phyloP scores from a whole-genome alignment of 2,329 filamentous ascomycete species.

The Xylaria sp. region DNA sequence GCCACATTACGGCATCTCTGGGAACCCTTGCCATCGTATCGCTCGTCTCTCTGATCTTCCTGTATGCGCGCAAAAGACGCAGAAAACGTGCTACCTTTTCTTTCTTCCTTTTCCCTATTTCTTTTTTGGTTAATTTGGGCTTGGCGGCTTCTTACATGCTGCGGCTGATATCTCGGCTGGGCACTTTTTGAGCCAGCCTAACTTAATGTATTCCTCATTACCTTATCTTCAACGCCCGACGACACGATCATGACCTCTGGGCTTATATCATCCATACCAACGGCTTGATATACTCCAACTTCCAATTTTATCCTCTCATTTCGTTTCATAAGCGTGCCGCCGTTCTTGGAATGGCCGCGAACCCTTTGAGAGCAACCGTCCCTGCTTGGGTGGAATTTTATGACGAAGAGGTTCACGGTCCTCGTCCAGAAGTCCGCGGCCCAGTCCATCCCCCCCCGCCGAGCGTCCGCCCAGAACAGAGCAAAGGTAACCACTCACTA shows the following conservation, averaged over 20 bases:
- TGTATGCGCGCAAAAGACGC: not conserved
- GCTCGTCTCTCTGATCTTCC: not conserved
- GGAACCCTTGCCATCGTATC: not conserved
- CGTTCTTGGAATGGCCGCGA: slow-evolving; percentile 35
- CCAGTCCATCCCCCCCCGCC: slow-evolving; percentile 32
- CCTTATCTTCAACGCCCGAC: slow-evolving; percentile 8
- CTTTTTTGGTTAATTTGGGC: slow-evolving; percentile 7
- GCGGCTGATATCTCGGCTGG: slow-evolving; percentile 5
- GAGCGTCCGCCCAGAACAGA: slow-evolving; percentile 36
- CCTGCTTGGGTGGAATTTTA: slow-evolving; percentile 43
- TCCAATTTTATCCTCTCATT: not conserved
- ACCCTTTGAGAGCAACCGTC: slow-evolving; percentile 38
- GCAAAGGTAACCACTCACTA: slow-evolving; percentile 35
- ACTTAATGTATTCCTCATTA: slow-evolving; percentile 19
- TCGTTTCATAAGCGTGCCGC: slow-evolving; percentile 27
- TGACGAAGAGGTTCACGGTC: slow-evolving; percentile 38
- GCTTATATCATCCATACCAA: slow-evolving; percentile 1
- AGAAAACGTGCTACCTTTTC: not conserved
- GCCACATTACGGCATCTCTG: not conserved
- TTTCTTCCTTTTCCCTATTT: too few relatives aligned
- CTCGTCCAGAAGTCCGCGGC: slow-evolving; percentile 17
- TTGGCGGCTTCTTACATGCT: slow-evolving; percentile 13
- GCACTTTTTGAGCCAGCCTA: slow-evolving; percentile 2
- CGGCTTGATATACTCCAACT: not conserved
- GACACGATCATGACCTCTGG: slow-evolving; percentile 17